Evolutionary conservation across 2,329 filamentous ascomycete species (phyloP), one percentile per base, ranked within the genome.

Genomic region (Myriosclerotinia curreyana): DNA sequence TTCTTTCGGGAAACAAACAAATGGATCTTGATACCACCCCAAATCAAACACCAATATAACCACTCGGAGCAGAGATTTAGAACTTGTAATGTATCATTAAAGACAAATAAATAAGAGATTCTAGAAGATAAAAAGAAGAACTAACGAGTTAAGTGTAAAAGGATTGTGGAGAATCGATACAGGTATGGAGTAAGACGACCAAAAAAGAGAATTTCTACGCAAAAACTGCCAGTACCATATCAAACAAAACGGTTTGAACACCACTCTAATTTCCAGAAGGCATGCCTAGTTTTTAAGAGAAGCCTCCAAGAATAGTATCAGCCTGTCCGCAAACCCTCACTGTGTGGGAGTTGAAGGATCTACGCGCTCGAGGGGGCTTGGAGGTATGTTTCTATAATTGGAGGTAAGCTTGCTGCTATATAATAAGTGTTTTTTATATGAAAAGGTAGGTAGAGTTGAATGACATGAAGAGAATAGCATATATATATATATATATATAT

Each of bases 1-100:
- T 50, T 58, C 52, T 63, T 40, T 42, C 51, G 25, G 1, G 51
- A 56, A 50, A 58, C 25, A 22, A n/a, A 36, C 20, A 52, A 63
- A 59, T 58, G 50, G 22, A 51, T 25, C 59, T 50, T 59, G 53
- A 58, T 63, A 59, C 61, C 52, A 44, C 44, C 61, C 61, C 61
- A 63, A n/a, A 63, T 44, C 14, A 63, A 51, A 31, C 52, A 63
- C 52, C 53, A 63, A 46, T 42, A 58, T 8, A 59, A 22, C 53
- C 52, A 63, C 17, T 63, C 61, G 25, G 61, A 58, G 17, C 42
- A 58, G 31, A 63, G 31, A 59, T 59, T 59, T 36, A 50, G 5
- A 31, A 50, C 52, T 31, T 63, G 52, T 22, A 52, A 22, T 8
- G 61, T 42, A 50, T 63, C 44, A 31, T 58, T 20, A n/a, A 40